Evolutionary conservation across 2,329 filamentous ascomycete genomes (phyloP), one percentile per base, ranked within the genome.

Genomic region (Bisporella sp.): DNA sequence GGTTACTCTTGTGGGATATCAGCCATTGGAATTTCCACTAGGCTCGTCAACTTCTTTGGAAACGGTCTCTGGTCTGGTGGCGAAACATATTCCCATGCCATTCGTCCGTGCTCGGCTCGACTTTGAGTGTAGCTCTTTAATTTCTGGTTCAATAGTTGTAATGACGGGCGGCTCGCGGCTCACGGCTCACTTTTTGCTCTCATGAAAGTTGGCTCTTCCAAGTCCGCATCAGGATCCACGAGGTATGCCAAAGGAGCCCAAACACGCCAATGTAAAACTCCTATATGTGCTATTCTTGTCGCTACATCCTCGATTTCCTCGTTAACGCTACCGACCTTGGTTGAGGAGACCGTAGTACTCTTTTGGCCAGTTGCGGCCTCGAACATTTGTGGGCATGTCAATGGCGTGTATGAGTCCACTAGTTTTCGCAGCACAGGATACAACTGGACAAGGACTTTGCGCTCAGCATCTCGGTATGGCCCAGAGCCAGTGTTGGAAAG

Each of bases 241-340:
- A 66, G 57, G 64, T 96, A 96, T 9, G 86, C 81, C 48, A 95
- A 73, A 2, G 81, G 79, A 1, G 80, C 79, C 89, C 91, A 97
- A 3, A 96, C 85, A 45, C 88, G 79, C 90, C 91, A 96, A 68
- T 96, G 90, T 29, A 97, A 71, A 5, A 93, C 76, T 11, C 87
- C 82, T 42, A 96, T 81, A 63, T 96, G 92, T 5, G 89, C 85
- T 46, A 96, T 75, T 43, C 88, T 82, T 42, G 83, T 85, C 1
- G 88, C 82, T 66, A 96, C 80, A 52, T 89, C 84, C 41, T 77
- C 74, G 37, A 87, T 57, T 28, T 64, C 60, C 5, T 62, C 60
- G 33, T 61, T 64, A 9, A 48, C 37, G 5, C 49, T 54, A 39
- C 13, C 51, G 3, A 11, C 9, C 21, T 49, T 52, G 11, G 39